Base-by-base conservation (phyloP, 1,284 basidiomycete genomes). In the Microbotryum silenes-acaulis region DNA sequence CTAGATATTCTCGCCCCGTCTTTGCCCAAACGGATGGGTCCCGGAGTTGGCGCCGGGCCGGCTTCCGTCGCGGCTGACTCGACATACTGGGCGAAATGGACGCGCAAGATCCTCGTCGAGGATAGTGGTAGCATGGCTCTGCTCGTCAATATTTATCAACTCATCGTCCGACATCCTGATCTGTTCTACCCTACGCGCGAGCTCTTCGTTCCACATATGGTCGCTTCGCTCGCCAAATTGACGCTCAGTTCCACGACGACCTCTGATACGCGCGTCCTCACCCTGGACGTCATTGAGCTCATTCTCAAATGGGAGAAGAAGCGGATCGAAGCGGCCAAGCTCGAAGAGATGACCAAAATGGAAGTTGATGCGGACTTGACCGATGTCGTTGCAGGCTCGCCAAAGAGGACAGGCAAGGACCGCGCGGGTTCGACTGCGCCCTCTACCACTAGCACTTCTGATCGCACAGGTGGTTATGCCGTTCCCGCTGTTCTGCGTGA, bases 181-280 rank as follows among this genome's bases (percentile, higher is more conserved):
- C 81, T 97, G 6, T 99, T 98, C 79, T 98, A 89, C 78, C 85
- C 89, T 55, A 89, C 91, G 64, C 87, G 96, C 51, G 88, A 91
- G 18, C 79, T 97, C 42, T 98, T 98, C 75, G 84, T 98, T n/a
- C 89, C 92, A 0, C 89, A 96, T 73, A 92, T 99, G 77, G 89
- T 93, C 63, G 89, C 89, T 73, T 89, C 88, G 44, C 79, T 99
- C 62, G 82, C 83, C 59, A 94, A 92, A 76, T 81, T 98, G 21
- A 92, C 91, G 27, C 82, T 96, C 68, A 83, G 86, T 2, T 78
- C 82, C 6, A 81, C 83, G 16, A 84, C 89, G 5, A 87, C 83
- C n/a, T 74, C 81, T 31, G 96, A 98, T 71, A 86, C 89, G 25
- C 85, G 92, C 45, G 77, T 86, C 48, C 71, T 77, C n/a, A 73